phyloP scores from a whole-genome alignment of 106 monocot genomes.

The Xerophyta viscosa region DNA sequence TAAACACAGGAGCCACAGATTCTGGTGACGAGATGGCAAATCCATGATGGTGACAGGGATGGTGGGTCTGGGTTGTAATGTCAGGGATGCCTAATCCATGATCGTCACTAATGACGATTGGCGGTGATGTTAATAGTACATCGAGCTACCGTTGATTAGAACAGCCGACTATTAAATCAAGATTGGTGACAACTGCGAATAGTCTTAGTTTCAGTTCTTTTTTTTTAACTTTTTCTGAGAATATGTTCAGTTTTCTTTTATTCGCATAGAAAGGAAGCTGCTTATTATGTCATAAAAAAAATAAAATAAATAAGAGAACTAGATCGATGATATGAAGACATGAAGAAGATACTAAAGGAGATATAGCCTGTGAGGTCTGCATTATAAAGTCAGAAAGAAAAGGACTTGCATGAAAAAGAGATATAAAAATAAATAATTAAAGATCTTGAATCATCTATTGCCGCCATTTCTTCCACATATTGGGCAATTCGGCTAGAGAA shows the following conservation, averaged over 20 bases:
- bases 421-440: not conserved
- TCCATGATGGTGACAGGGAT: not conserved
- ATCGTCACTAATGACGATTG: not conserved
- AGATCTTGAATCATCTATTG: not conserved
- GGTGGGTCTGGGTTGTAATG: conserved; percentile 1
- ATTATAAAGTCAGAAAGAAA: not conserved
- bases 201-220: too few relatives aligned
- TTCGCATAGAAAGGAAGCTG: not conserved
- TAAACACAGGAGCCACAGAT: not conserved
- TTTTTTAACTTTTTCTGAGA: too few relatives aligned
- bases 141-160: too few relatives aligned
- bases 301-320: not conserved
- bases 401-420: not conserved
- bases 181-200: too few relatives aligned
- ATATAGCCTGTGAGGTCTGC: not conserved
- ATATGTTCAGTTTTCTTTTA: not conserved
- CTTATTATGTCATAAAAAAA: not conserved
- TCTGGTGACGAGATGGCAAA: not conserved
- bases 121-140: too few relatives aligned
- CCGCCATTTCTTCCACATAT: not conserved
- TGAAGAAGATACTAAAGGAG: conserved; percentile 1
- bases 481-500: not conserved
- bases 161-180: not conserved
- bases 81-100: conserved; percentile 1
- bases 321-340: conserved; percentile 2